phyloP scores from a whole-genome alignment of 2,329 filamentous ascomycete genomes.

The Didymella glomerata region DNA sequence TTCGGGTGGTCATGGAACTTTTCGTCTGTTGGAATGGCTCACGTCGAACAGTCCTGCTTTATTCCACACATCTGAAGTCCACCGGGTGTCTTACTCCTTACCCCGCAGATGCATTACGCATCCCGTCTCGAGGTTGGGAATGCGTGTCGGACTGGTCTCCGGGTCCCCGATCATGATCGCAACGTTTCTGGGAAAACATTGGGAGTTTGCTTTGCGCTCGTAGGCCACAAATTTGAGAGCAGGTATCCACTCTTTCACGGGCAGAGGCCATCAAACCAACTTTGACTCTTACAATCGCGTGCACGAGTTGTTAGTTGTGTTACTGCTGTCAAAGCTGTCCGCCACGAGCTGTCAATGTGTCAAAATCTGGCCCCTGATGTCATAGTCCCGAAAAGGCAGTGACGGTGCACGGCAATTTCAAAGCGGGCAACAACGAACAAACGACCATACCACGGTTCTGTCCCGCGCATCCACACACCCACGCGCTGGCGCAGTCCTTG shows the following conservation, averaged over 20 bases:
- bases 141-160: conserved; percentile 16
- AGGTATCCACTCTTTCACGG: no score
- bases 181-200: neutral
- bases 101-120: conserved; percentile 16
- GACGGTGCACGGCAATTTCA: conserved; percentile 9
- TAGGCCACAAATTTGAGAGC: no score
- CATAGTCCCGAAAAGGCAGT: conserved; percentile 11
- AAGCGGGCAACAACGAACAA: neutral
- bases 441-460: conserved; percentile 9
- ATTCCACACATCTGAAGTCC: neutral
- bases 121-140: conserved; percentile 16
- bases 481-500: conserved; percentile 8
- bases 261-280: neutral
- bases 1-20: neutral
- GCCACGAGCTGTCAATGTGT: conserved; percentile 1
- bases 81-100: conserved; percentile 9
- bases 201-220: neutral
- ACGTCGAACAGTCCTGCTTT: neutral
- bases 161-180: conserved; percentile 3
- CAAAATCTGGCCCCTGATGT: conserved; percentile 17
- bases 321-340: conserved; percentile 1
- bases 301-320: neutral
- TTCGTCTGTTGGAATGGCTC: neutral
- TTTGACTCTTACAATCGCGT: no score
- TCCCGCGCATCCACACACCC: conserved; percentile 5